A percentile compares a stretch with the other conserved stretches of the same genome.
Conservation (phyloP, 2,329 filamentous ascomycete species). For the Thermothelomyces thermophilus region DNA sequence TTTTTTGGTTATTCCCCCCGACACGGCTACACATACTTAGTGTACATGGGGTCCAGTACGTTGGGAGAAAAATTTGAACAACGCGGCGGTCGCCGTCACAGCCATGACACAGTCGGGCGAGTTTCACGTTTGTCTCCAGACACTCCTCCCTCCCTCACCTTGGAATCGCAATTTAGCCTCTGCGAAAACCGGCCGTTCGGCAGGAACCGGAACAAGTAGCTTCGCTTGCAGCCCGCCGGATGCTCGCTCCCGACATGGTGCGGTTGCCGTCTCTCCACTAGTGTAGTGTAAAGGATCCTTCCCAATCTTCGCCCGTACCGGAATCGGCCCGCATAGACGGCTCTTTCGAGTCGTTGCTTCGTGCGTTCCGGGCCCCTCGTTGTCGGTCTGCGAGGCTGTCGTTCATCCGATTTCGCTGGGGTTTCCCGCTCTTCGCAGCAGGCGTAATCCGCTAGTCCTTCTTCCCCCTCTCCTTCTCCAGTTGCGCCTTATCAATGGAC, state of each 20-base stretch:
- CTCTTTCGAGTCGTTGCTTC: not conserved
- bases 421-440: not conserved
- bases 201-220: slow-evolving; percentile 9
- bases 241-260: not conserved
- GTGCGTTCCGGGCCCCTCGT: not conserved
- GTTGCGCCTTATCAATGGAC: too few species aligned
- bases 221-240: slow-evolving; percentile 4
- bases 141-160: too few species aligned
- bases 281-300: slow-evolving; percentile 1
- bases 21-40: too few species aligned
- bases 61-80: too few species aligned
- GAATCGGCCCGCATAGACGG: slow-evolving; percentile 12
- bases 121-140: not conserved
- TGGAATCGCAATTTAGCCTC: not conserved
- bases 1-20: too few species aligned
- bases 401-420: slow-evolving; percentile 15
- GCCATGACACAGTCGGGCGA: not conserved
- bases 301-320: slow-evolving; percentile 7
- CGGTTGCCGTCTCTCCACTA: slow-evolving; percentile 6
- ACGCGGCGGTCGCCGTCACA: too few species aligned
- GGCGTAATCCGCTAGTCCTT: too few species aligned
- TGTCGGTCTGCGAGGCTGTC: not conserved
- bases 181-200: slow-evolving; percentile 1
- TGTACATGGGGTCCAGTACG: too few species aligned
- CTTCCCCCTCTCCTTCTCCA: too few species aligned